Evolutionary conservation across 495 filamentous ascomycete species (phyloP), one percentile per base, ranked within the genome.

Genomic region (Parachaetomium inaequale): DNA sequence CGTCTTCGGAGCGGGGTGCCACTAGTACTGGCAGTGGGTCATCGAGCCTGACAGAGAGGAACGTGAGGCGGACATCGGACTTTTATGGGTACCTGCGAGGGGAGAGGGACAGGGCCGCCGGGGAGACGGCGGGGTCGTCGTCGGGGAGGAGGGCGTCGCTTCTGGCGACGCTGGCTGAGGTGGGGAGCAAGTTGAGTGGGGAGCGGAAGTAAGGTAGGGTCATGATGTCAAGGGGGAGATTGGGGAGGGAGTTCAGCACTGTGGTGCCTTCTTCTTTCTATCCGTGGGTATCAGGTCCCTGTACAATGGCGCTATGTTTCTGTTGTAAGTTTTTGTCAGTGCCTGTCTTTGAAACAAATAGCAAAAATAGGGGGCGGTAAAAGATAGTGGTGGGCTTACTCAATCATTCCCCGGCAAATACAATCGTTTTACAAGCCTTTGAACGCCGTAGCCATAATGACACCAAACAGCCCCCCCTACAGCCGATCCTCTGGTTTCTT

Each of bases 401-500:
- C 23, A 7, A 1, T 29, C 54, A 34, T 34, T 28, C 40, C 38
- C 32, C 10, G 14, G 1, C 19, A 29, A n/a, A 12, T 10, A 31
- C 23, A 21, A 14, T 40, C 23, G 23, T 32, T n/a, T 28, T 23
- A 11, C n/a, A 42, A 21, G 34, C 51, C 51, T 4, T 4, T 31
- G n/a, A 26, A 42, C 53, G 19, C 12, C 21, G 4, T 3, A 2
- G n/a, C 2, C 38, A 29, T 14, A 15, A 23, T 58, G 26, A 58
- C 0, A 47, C 10, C 8, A 28, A 17, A 28, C 2, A 32, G 34
- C 8, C 12, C 28, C 21, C 4, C 25, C 64, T 52, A 71, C 2
- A 74, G 56, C 19, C 72, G 61, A 52, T 75, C 71, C n/a, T 75
- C 73, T 31, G 74, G 70, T 61, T 72, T 74, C 76, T 86, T 79